These are phyloP conservation scores for Vitis hybrid DNA, from an alignment of 177 flowering plant species.

Conservation along the genomic window DNA sequence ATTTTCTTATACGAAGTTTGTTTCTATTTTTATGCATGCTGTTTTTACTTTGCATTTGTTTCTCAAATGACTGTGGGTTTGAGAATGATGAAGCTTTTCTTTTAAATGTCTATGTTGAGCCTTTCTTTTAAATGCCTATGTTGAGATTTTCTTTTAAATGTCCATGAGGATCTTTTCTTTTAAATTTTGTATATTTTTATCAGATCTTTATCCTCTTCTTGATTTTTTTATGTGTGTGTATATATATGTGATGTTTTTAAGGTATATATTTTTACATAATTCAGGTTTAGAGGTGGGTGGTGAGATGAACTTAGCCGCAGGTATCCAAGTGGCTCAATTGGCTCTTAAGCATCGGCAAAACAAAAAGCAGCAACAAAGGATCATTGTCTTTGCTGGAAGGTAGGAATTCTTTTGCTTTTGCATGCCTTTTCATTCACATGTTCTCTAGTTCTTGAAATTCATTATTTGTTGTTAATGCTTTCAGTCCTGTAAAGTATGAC, in stretches of 20 bases:
- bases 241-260: neutral
- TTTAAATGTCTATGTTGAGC: neutral
- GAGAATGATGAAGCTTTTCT: too few relatives aligned
- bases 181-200: too few relatives aligned
- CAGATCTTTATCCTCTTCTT: neutral
- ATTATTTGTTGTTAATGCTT: constrained; percentile 1
- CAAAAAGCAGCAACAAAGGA: constrained; percentile 94
- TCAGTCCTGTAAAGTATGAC: constrained; percentile 87
- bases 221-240: neutral
- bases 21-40: neutral
- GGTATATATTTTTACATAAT: neutral
- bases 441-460: neutral
- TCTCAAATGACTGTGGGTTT: too few relatives aligned
- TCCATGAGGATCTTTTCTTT: neutral
- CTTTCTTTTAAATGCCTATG: neutral
- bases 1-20: too few relatives aligned
- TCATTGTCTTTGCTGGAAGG: constrained; percentile 99
- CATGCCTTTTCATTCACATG: neutral
- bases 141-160: neutral
- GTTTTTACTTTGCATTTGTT: too few relatives aligned
- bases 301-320: constrained; percentile 90
- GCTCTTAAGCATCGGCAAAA: constrained; percentile 98
- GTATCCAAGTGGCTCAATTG: constrained; percentile 91
- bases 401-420: constrained; percentile 12
- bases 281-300: constrained; percentile 89